Conservation (phyloP, 2,329 filamentous ascomycete species). For the Colletotrichum tanaceti region DNA sequence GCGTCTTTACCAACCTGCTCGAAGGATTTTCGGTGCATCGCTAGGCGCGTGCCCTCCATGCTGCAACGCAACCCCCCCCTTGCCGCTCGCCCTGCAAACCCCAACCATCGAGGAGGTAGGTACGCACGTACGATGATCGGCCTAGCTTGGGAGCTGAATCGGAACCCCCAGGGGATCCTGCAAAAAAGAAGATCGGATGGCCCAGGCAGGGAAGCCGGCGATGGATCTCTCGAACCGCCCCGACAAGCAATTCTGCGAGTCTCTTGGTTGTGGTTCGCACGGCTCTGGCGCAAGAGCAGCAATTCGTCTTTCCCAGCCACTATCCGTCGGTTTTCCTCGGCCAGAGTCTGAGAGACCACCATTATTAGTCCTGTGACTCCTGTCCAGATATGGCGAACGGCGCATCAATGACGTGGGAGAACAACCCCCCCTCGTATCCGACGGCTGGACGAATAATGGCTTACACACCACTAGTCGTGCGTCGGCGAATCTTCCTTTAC, state of each 20-base stretch:
- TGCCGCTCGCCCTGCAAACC: constrained; percentile 18
- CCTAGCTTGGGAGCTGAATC: constrained; percentile 14
- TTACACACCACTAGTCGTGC: constrained; percentile 1
- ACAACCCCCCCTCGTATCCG: background rate
- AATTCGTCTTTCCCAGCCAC: background rate
- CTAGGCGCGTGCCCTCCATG: constrained; percentile 14
- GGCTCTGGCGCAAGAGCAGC: background rate
- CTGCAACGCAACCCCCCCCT: constrained; percentile 16
- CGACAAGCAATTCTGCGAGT: background rate
- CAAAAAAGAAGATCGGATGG: constrained; percentile 14
- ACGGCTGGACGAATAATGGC: background rate
- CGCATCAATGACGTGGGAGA: background rate
- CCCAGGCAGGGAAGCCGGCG: constrained; percentile 21
- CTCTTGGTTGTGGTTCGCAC: background rate
- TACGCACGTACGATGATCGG: constrained; percentile 31
- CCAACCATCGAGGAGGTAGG: constrained; percentile 25
- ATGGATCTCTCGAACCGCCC: background rate
- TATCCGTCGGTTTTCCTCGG: too few relatives aligned
- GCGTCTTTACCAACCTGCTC: constrained; percentile 12
- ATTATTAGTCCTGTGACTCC: background rate
- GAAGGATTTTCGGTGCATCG: constrained; percentile 37
- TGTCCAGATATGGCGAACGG: background rate
- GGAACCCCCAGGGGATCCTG: background rate
- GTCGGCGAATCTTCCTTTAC: background rate
- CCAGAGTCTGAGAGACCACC: background rate